Base-by-base conservation (phyloP, 129 eudicot genomes). In the Solidago caesia region DNA sequence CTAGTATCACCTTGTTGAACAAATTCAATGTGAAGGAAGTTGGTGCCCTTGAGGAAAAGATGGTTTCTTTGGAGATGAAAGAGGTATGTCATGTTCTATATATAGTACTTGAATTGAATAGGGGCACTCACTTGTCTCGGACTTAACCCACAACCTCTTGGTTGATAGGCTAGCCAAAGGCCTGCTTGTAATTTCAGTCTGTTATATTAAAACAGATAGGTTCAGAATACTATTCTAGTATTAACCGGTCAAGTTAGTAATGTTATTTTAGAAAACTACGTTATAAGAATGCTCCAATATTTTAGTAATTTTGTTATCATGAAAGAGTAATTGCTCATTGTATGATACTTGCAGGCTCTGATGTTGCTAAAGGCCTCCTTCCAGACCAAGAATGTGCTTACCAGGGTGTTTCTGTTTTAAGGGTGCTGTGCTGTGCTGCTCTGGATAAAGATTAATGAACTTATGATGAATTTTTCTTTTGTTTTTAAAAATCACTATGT, bases 1-100 rank as follows among this genome's bases (percentile, higher is more conserved):
- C 89, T 4, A 55, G 83, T 61, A 80, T 87, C 16, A 48, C 82
- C 11, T 15, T 80, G 85, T 53, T 85, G 43, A 82, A 71, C 62
- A 75, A 75, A 68, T 77, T 80, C 33, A 70, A 77, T 80, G 89
- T 80, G 4, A 87, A 72, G 65, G 85, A 84, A 0, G 80, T 84
- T 5, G 74, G 83, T 57, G 64, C 14, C 2, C 77, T 87, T 52
- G 77, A 82, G 67, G 92, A 87, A 42, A 79, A 74, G 57, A 57
- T 74, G 6, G 87, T 87, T 2, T 25, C 72, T 21, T 63, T 87
- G 59, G 89, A 76, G 1, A 72, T 72, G 81, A 74, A 60, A 51
- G 83, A 75, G 92, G 89, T 87, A 55, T 66, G 75, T 12, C 52
- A 49, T 13, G 14, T 29, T 41, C 6, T 58, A 33, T 21, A 21